Base-by-base conservation (phyloP, 2,329 filamentous ascomycete genomes). In the Stemphylium vesicarium region DNA sequence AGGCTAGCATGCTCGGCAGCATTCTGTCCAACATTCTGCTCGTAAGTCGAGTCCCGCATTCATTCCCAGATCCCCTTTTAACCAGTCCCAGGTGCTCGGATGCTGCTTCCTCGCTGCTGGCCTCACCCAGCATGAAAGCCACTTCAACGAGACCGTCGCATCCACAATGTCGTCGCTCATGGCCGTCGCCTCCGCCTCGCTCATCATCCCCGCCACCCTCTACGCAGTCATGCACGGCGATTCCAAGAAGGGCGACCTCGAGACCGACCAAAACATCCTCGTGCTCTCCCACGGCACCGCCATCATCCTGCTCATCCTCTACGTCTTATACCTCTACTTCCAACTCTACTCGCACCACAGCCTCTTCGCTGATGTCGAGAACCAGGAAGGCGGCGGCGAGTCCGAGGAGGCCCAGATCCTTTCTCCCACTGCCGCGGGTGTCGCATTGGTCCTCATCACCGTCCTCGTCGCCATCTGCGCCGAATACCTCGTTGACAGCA, bases 1-100 rank as follows among this genome's bases (percentile, higher is more conserved):
- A 98, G 79, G 90, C 94, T 16, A 96, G 92, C 61, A 98, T 98
- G 93, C 87, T 98, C 31, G 94, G 95, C 42, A 96, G 91, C 70
- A 96, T 98, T 66, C 82, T 98, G 35, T 97, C 94, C 62, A 98
- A 98, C 77, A 88, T 97, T 62, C 84, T 98, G 7, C 85, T 98
- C 18, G 94, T 75, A 61, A 64, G 69, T 67, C 44, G 3, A 24
- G 29, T 31, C 18, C 84, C 18, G 6, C 26, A 6, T 37, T 12
- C 20, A 18, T 47, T 20, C 15, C 18, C 26, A 35, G 11, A 13
- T 35, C 45, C 16, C 8, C 22, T 78, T 78, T 92, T 56, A 56
- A 81, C 82, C 59, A 86, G 87, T 44, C 18, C 32, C 33, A 76
- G 75, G 75, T 83, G 33, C 77, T 83, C 16, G 81, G 81, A 33